Evolutionary conservation across 805 yeast genomes (phyloP).

Genomic region (Starmera caribaea): DNA sequence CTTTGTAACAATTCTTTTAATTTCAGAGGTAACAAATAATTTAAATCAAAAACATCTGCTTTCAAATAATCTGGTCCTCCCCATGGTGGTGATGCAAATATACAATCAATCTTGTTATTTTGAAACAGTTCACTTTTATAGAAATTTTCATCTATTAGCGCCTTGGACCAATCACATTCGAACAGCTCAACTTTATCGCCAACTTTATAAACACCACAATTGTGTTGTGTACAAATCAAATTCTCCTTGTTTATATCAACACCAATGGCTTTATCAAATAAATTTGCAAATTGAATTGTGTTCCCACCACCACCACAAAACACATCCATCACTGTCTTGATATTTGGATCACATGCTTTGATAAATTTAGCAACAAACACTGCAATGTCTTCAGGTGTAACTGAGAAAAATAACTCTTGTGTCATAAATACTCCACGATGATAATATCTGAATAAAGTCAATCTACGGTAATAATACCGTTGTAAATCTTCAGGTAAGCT

Average conservation of each 20-base stretch:
- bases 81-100: constrained; percentile 84
- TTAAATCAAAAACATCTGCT: constrained; percentile 33
- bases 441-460: constrained; percentile 46
- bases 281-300: constrained; percentile 60
- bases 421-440: constrained; percentile 65
- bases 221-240: constrained; percentile 55
- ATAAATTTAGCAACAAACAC: constrained; percentile 45
- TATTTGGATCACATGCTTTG: constrained; percentile 39
- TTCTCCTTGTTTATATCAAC: constrained; percentile 53
- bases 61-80: constrained; percentile 61
- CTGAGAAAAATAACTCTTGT: constrained; percentile 75
- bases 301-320: constrained; percentile 91
- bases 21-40: constrained; percentile 36
- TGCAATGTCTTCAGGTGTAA: constrained; percentile 76
- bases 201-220: constrained; percentile 56
- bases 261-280: constrained; percentile 48
- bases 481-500: constrained; percentile 25
- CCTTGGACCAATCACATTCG: constrained; percentile 36
- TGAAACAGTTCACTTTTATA: not conserved
- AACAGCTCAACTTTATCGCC: constrained; percentile 37
- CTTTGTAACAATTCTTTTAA: constrained; percentile 35
- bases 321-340: constrained; percentile 46
- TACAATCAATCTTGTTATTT: constrained; percentile 32
- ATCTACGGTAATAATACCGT: constrained; percentile 48
- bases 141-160: constrained; percentile 11